Base-by-base conservation (phyloP, 1,139 yeast genomes). In the Suhomyces yuchorum region DNA sequence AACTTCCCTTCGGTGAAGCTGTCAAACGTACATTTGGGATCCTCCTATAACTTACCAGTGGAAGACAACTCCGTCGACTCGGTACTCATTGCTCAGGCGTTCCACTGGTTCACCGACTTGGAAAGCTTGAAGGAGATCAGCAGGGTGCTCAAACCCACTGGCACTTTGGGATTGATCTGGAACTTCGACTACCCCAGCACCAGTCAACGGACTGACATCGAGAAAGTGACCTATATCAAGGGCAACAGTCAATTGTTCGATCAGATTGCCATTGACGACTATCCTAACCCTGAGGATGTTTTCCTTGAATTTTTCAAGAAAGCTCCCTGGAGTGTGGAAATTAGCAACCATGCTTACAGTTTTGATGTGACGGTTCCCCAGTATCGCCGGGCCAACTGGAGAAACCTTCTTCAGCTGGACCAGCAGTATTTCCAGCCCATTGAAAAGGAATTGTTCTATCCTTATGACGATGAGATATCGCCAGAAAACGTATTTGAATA, bases 51-150 rank as follows among this genome's bases (percentile, higher is more conserved):
- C 1, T 60, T 82, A n/a, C 85, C 87, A 1, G 53, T 76, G 1
- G 68, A 67, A 1, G 80, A 73, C 49, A 56, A 61, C 15, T 65
- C 78, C 0, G 71, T 75, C 14, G 88, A 83, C 58, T 75, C 78
- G 0, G 69, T 84, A 1, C 65, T 82, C n/a, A 65, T 80, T 11
- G 87, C 89, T 0, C 88, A 84, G 56, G 89, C 82, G 0, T 84
- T 80, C 61, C 89, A 84, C 56, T 84, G 89, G 89, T 84, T 84
- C 62, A 75, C 83, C 14, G 84, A 81, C 56, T 48, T 55, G 2
- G 71, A 66, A 4, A 71, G 85, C 1, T 61, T 84, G 35, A 62
- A 66, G 47, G 88, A 84, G 57, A 61, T 84, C 26, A 57, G 67
- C 36, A 67, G 88, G 23, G 81, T 83, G 0, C 67, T 84, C 54